phyloP scores from a whole-genome alignment of 352 stramenopile genomes.

The Phytophthora sp. region DNA sequence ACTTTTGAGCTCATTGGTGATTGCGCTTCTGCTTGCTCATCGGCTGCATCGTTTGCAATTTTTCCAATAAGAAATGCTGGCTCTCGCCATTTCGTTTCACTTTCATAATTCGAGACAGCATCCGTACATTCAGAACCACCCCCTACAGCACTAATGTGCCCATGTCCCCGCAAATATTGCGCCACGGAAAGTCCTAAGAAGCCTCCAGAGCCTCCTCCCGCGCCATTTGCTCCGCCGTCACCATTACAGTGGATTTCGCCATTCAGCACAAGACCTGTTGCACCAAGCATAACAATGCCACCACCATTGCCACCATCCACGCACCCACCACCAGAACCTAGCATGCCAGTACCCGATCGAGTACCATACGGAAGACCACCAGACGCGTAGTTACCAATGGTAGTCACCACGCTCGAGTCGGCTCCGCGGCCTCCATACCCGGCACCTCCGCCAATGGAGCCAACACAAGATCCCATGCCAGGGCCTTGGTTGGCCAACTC shows the following conservation, averaged over 20 bases:
- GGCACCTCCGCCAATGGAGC: conserved; percentile 66
- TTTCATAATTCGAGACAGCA: conserved; percentile 29
- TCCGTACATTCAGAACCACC: conserved; percentile 67
- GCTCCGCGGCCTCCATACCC: conserved; percentile 75
- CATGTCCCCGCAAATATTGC: conserved; percentile 60
- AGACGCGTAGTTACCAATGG: conserved; percentile 59
- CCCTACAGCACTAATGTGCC: conserved; percentile 73
- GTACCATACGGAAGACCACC: conserved; percentile 76
- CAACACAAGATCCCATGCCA: conserved; percentile 60
- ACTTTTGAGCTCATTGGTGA: conserved; percentile 30
- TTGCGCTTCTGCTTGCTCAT: conserved; percentile 30
- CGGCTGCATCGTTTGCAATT: conserved; percentile 18
- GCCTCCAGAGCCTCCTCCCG: conserved; percentile 73
- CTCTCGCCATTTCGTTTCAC: conserved; percentile 15
- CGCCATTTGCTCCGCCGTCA: conserved; percentile 55
- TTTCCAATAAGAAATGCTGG: conserved; percentile 12
- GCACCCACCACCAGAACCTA: conserved; percentile 77
- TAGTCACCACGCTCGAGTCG: conserved; percentile 66
- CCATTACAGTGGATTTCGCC: conserved; percentile 79
- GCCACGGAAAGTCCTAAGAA: conserved; percentile 72
- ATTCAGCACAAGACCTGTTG: conserved; percentile 62
- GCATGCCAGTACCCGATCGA: conserved; percentile 62
- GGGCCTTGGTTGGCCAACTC: conserved; percentile 69
- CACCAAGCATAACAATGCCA: conserved; percentile 72
- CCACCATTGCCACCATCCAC: conserved; percentile 69